Base-by-base conservation (phyloP, 1,139 yeast genomes). In the Blastobotrys serpentis region DNA sequence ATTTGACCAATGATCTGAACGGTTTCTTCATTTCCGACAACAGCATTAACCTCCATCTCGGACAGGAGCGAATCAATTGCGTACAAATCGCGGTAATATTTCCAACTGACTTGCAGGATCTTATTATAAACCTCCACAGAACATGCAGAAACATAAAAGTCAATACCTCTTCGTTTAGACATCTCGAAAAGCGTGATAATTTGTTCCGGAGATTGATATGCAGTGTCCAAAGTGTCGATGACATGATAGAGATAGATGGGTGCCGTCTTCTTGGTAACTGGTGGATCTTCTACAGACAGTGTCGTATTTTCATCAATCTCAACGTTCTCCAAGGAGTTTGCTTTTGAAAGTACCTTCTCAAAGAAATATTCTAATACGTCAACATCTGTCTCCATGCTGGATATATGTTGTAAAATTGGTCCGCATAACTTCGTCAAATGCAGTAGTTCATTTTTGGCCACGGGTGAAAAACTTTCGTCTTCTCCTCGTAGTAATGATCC, bases 21-120 rank as follows among this genome's bases (percentile, higher is more conserved):
- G 2, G 78, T 75, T 7, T 62, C 66, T 1, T 63, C 49, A 51
- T 71, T 65, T 2, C 71, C 69, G 22, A 61, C 62, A n/a, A 74
- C 66, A 10, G 74, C 77, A 51, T 75, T 74, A 46, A 68, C 67
- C 14, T 65, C 66, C 65, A 75, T 67, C 49, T 74, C 78, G 6
- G 67, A 62, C 14, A 73, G 56, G 14, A 72, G 53, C 2, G 61
- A 54, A 25, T 69, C 67, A 10, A 73, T 62, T 7, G 64, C 59
- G 22, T 61, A 61, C 13, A 74, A 52, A 46, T 74, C 76, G 32
- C 68, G 65, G 56, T 63, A 73, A 43, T 59, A 60, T 32, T 65
- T 59, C 77, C 78, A 75, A 11, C 66, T 55, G 4, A 72, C 56
- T 25, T 58, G 53, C 11, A 75, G 55, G 39, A 71, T 63, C 46